These are phyloP conservation scores for Aureobasidium melanogenum DNA, from an alignment of 2,329 filamentous ascomycete genomes.

Conservation along the genomic window DNA sequence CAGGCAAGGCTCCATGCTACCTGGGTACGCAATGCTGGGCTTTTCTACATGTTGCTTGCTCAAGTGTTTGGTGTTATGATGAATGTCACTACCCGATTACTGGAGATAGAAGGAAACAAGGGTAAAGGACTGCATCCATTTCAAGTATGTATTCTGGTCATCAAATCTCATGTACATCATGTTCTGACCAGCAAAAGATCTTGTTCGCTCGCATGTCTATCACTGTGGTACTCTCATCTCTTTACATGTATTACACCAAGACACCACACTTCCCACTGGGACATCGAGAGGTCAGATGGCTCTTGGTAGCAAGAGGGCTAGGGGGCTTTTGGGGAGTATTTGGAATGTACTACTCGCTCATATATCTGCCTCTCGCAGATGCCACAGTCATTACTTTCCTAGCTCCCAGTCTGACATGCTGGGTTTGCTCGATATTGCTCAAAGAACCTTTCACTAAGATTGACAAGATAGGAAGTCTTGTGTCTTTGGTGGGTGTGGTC, in stretches of 20 bases:
- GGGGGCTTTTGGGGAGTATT: constrained; percentile 70
- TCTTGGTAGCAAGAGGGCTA: constrained; percentile 61
- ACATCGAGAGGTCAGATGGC: constrained; percentile 52
- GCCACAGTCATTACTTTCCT: constrained; percentile 87
- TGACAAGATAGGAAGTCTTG: constrained; percentile 65
- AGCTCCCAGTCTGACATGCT: constrained; percentile 67
- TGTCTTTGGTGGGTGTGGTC: constrained; percentile 72
- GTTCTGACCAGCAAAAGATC: constrained; percentile 37
- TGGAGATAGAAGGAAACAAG: constrained; percentile 60
- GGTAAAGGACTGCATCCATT: constrained; percentile 70
- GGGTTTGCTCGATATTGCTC: constrained; percentile 66
- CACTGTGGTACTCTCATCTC: constrained; percentile 56
- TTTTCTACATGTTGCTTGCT: constrained; percentile 62
- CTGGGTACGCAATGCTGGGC: constrained; percentile 61
- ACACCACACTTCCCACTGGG: constrained; percentile 66
- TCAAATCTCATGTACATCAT: neutral
- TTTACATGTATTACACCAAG: constrained; percentile 65
- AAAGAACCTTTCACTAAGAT: constrained; percentile 69
- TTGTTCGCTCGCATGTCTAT: constrained; percentile 72
- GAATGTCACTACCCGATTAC: constrained; percentile 70
- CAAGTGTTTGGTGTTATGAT: constrained; percentile 79
- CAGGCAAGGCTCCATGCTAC: constrained; percentile 27
- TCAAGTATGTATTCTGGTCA: constrained; percentile 41
- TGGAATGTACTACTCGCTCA: constrained; percentile 64
- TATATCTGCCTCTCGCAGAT: constrained; percentile 77